Percentiles rank a stretch among this genome's conserved stretches.
Conservation (phyloP, 208 protist species). For the Trichomonas gallinae region DNA sequence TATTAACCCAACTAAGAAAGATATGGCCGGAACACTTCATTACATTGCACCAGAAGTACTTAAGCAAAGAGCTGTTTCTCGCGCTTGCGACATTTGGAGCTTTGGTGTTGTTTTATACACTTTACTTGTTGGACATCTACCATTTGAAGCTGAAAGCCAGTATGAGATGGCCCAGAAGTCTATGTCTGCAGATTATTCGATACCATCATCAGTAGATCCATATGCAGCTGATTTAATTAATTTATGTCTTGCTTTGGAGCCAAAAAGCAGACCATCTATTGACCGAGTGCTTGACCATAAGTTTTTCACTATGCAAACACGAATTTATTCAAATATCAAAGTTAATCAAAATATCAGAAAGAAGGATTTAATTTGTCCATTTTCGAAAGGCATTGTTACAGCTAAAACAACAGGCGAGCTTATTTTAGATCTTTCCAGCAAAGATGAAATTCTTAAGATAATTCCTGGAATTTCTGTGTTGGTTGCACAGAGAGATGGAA, state of each 20-base stretch:
- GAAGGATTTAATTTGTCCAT: background rate
- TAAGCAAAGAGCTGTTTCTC: background rate
- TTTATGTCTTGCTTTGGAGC: background rate
- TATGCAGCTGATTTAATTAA: background rate
- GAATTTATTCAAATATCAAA: background rate
- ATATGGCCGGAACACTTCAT: background rate
- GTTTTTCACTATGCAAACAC: background rate
- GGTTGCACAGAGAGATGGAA: background rate
- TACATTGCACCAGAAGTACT: slow-evolving; percentile 6
- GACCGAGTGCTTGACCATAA: background rate
- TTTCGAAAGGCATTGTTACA: background rate
- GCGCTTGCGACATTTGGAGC: background rate
- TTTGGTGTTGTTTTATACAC: background rate
- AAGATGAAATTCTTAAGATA: background rate
- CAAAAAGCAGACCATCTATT: background rate
- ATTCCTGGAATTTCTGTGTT: background rate
- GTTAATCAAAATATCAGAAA: background rate
- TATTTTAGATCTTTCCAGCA: background rate
- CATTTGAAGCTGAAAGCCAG: background rate
- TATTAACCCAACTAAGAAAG: background rate
- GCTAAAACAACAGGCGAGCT: background rate
- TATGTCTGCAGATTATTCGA: background rate
- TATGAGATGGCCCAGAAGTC: background rate
- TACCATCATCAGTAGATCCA: background rate
- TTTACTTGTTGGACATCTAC: background rate